phyloP scores from a whole-genome alignment of 257 asterid genomes.

The Mitragyna speciosa region DNA sequence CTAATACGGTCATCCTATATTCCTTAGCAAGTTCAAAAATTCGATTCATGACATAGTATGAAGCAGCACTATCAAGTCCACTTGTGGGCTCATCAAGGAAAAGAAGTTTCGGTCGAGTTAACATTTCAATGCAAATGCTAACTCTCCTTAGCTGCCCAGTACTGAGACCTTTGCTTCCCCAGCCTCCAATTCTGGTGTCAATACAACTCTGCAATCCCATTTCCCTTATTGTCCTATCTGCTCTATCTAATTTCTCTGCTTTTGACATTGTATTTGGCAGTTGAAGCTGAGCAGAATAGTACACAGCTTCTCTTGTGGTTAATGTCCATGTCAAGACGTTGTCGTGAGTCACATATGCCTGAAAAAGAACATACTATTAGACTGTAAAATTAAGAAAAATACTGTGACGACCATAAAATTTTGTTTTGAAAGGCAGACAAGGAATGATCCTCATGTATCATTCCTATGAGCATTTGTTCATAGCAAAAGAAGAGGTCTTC shows the following conservation, averaged over 20 bases:
- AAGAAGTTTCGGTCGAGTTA: constrained; percentile 29
- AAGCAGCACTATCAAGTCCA: constrained; percentile 38
- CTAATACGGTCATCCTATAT: constrained; percentile 26
- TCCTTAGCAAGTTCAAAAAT: constrained; percentile 14
- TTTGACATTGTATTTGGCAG: constrained; percentile 26
- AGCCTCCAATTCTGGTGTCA: constrained; percentile 37
- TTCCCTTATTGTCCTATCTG: constrained; percentile 27
- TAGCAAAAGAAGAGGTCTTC: neutral
- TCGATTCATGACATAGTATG: constrained; percentile 32
- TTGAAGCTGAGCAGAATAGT: constrained; percentile 37
- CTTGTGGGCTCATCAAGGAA: constrained; percentile 39
- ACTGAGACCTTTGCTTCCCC: constrained; percentile 28
- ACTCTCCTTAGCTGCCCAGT: constrained; percentile 35
- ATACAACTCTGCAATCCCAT: constrained; percentile 32
- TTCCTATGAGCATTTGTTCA: neutral
- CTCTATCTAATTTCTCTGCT: constrained; percentile 28
- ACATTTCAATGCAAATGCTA: constrained; percentile 33
- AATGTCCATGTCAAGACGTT: constrained; percentile 24
- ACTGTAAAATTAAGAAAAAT: too few relatives aligned
- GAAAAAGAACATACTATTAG: neutral
- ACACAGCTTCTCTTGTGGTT: constrained; percentile 31
- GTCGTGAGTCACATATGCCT: constrained; percentile 41
- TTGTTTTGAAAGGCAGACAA: too few relatives aligned
- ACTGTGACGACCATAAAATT: too few relatives aligned
- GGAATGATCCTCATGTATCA: neutral